Conservation (phyloP, 495 filamentous ascomycete genomes). For the Schizothecium vesticola region DNA sequence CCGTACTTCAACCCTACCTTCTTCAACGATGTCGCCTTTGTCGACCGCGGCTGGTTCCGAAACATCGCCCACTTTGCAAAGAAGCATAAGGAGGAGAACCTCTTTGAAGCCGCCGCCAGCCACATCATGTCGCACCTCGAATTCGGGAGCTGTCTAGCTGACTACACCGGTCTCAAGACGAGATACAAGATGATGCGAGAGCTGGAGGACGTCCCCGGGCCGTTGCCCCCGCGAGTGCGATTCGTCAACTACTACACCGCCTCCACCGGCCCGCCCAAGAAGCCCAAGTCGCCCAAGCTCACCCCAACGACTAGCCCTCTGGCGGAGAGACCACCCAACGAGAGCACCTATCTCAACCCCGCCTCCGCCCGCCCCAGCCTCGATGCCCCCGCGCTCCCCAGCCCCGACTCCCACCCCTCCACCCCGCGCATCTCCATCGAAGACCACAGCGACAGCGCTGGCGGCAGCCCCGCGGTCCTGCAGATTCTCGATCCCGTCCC, state of each 20-base stretch:
- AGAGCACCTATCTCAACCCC: conserved; percentile 5
- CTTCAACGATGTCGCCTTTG: conserved; percentile 61
- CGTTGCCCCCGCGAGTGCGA: conserved; percentile 45
- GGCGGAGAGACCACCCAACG: neutral
- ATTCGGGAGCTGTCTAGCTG: conserved; percentile 74
- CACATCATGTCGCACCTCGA: conserved; percentile 77
- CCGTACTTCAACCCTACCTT: conserved; percentile 70
- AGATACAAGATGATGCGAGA: conserved; percentile 62
- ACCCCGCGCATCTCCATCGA: conserved; percentile 44
- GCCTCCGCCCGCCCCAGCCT: neutral
- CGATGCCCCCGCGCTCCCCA: conserved; percentile 3
- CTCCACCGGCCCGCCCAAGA: conserved; percentile 62
- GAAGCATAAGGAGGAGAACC: conserved; percentile 64
- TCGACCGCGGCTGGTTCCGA: conserved; percentile 58
- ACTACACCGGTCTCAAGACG: conserved; percentile 61
- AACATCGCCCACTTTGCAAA: conserved; percentile 71
- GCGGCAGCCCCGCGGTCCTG: conserved; percentile 5
- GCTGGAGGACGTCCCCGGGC: conserved; percentile 55
- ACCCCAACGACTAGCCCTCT: neutral
- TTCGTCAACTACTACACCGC: conserved; percentile 92
- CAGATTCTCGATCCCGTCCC: conserved; percentile 32
- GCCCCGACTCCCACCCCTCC: conserved; percentile 5
- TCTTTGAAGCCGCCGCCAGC: conserved; percentile 62
- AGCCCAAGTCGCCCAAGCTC: conserved; percentile 2
- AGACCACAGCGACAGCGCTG: conserved; percentile 33